A percentile compares a stretch with the other conserved stretches of the same genome.
These are phyloP conservation scores for Fusarium nelsonii DNA, from an alignment of 2,329 filamentous ascomycete genomes.

Conservation along the genomic window DNA sequence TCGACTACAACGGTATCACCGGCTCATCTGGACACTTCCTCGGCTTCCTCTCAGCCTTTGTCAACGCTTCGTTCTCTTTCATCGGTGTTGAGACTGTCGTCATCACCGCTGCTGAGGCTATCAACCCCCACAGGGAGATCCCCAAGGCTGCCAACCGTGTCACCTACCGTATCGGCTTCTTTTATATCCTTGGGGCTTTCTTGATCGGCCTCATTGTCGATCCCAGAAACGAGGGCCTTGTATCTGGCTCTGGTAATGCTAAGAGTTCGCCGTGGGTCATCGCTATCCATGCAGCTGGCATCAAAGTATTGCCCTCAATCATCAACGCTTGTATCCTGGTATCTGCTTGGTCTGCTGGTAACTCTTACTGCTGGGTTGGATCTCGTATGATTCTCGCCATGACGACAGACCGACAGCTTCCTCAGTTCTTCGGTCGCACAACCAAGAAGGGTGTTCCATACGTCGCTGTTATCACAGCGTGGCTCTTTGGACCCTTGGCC, in stretches of 20 bases:
- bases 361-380: slow-evolving; percentile 65
- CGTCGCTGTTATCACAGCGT: slow-evolving; percentile 65
- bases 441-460: slow-evolving; percentile 72
- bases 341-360: slow-evolving; percentile 72
- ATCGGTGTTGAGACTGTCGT: slow-evolving; percentile 56
- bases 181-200: slow-evolving; percentile 70
- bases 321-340: slow-evolving; percentile 77
- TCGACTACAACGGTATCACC: slow-evolving; percentile 58
- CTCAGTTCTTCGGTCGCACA: slow-evolving; percentile 69
- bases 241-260: slow-evolving; percentile 54
- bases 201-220: slow-evolving; percentile 71
- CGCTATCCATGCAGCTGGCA: slow-evolving; percentile 75
- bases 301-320: slow-evolving; percentile 71
- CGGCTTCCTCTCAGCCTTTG: slow-evolving; percentile 66
- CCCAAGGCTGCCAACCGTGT: slow-evolving; percentile 71
- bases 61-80: slow-evolving; percentile 69
- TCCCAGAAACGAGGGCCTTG: slow-evolving; percentile 71
- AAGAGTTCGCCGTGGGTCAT: slow-evolving; percentile 74
- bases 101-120: slow-evolving; percentile 72
- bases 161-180: slow-evolving; percentile 69
- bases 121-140: slow-evolving; percentile 71
- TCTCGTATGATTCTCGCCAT: slow-evolving; percentile 78
- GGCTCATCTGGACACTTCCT: slow-evolving; percentile 65
- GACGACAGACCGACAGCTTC: slow-evolving; percentile 74
- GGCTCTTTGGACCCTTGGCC: slow-evolving; percentile 72